Evolutionary conservation across 495 filamentous ascomycete genomes (phyloP).

Genomic region (Amniculicola lignicola): DNA sequence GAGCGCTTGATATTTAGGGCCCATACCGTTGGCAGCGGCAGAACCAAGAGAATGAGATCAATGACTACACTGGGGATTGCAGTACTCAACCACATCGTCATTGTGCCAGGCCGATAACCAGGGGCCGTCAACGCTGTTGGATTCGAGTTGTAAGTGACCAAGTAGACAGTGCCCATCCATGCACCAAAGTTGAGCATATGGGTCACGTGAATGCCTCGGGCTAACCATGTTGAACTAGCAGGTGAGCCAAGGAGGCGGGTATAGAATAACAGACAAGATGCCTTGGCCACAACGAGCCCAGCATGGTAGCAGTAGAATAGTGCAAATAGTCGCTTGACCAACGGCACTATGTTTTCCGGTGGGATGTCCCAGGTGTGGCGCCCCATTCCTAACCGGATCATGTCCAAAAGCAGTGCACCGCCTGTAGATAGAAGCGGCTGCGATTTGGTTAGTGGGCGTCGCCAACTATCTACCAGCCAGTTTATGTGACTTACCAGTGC

Average conservation of each 20-base stretch:
- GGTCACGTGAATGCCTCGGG: background rate
- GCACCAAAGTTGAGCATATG: conserved; percentile 1
- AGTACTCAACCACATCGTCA: background rate
- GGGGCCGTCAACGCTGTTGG: background rate
- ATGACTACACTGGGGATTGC: conserved; percentile 3
- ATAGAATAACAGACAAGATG: conserved; percentile 3
- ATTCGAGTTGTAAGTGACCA: conserved; percentile 1
- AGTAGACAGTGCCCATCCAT: background rate
- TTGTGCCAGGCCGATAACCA: background rate
- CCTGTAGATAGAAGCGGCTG: background rate
- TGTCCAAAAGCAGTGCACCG: background rate
- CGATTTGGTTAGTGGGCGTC: background rate
- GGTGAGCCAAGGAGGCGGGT: conserved; percentile 1
- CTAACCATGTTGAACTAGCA: background rate
- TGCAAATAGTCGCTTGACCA: conserved; percentile 2
- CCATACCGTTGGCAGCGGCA: conserved; percentile 11
- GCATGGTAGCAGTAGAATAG: conserved; percentile 5
- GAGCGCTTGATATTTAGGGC: background rate
- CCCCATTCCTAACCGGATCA: conserved; percentile 1
- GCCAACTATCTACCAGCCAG: conserved; percentile 1
- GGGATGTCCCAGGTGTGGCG: conserved; percentile 4
- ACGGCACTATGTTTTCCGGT: background rate
- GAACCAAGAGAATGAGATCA: conserved; percentile 4
- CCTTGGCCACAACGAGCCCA: background rate
- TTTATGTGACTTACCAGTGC: conserved; percentile 9